Base-by-base conservation (phyloP, 306 rosid species). In the Ammopiptanthus mongolicus region DNA sequence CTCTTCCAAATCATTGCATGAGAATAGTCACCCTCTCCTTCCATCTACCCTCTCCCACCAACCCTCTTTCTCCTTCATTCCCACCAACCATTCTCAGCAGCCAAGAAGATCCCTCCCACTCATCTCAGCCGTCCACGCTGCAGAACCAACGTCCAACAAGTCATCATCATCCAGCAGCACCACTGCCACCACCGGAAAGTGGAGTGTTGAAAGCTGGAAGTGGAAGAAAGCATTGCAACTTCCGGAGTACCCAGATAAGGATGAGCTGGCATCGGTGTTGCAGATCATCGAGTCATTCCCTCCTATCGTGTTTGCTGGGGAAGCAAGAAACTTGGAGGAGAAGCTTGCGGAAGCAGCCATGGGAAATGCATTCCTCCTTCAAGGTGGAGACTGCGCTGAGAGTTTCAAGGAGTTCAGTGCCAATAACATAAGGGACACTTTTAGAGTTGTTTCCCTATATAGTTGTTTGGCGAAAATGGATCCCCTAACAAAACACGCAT, bases 351-450 rank as follows among this genome's bases (percentile, higher is more conserved):
- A 90, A 51, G 96, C 96, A 0, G 92, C 96, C 15, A 59, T 84
- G 85, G 96, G 96, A 0, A 90, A 86, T 15, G 96, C 92, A 11
- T 90, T 90, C 22, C 85, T 90, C 8, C 77, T 90, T 75, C 91
- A 90, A 44, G 96, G 96, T 8, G 96, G 92, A 6, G 95, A 89
- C 58, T 89, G 93, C 11, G 93, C 93, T 0, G 93, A 89, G 89
- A 89, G 93, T 70, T 87, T 90, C 81, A 90, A 90, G 84, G 96
- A 90, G 88, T 90, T 90, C 58, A 86, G 90, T 18, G 96, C 84
- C 4, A 90, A 90, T 23, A 72, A 90, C 57, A 90, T 90, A 4
- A 82, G 96, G 84, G 96, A 90, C 29, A 87, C 95, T 2, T 89
- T 87, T 63, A 84, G 91, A 73, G 69, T 89, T n/a, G n/a, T n/a